Percentiles rank a stretch among this genome's conserved stretches.
These are phyloP conservation scores for Tremellales sp. DNA, from an alignment of 1,284 basidiomycete genomes.

Conservation along the genomic window DNA sequence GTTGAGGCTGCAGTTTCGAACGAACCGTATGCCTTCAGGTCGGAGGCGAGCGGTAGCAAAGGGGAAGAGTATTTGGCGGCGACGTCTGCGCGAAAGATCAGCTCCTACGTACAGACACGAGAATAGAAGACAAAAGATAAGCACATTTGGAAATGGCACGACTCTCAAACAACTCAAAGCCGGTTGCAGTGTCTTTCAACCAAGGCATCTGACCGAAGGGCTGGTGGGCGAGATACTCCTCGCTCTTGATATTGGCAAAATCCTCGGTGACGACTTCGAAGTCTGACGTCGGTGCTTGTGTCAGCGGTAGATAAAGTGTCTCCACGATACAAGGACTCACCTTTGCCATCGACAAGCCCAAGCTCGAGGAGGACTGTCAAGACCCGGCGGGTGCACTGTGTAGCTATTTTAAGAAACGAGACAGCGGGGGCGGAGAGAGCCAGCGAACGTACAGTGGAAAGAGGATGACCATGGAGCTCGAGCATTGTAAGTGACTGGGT, in stretches of 20 bases:
- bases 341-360: conserved; percentile 11
- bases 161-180: conserved; percentile 51
- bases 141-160: conserved; percentile 55
- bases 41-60: conserved; percentile 34
- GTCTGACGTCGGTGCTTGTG: conserved; percentile 9
- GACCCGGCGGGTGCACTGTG: conserved; percentile 25
- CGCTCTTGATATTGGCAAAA: conserved; percentile 52
- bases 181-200: conserved; percentile 49
- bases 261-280: conserved; percentile 26
- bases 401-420: background rate
- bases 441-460: conserved; percentile 19
- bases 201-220: conserved; percentile 66
- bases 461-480: conserved; percentile 16
- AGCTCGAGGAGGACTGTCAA: conserved; percentile 12
- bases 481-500: conserved; percentile 4
- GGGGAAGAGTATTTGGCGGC: conserved; percentile 18
- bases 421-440: background rate
- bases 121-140: conserved; percentile 26
- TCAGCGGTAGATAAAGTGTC: background rate
- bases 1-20: conserved; percentile 59
- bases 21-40: conserved; percentile 49
- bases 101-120: background rate
- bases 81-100: conserved; percentile 23
- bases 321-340: background rate
- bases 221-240: conserved; percentile 53